Evolutionary conservation across 202 grass and related monocot genomes (phyloP).

Genomic region (Cymbopogon flexuosus): DNA sequence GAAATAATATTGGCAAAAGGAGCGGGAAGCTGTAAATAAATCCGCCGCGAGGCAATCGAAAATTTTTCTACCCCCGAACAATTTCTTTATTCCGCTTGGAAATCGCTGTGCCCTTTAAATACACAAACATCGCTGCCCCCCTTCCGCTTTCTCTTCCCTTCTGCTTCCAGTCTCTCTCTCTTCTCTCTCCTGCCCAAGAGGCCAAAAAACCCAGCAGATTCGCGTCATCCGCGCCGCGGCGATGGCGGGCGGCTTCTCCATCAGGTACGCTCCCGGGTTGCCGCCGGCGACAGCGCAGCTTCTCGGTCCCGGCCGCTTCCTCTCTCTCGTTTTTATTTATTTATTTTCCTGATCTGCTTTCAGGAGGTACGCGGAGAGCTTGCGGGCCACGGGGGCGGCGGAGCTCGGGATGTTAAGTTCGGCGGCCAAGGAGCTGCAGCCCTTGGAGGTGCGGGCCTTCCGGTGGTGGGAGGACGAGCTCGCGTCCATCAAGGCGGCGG

Average conservation of each 20-base stretch:
- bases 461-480: constrained; percentile 49
- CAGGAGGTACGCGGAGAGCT: constrained; percentile 21
- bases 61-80: neutral
- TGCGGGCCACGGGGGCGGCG: neutral
- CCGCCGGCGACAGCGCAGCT: no score
- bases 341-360: neutral
- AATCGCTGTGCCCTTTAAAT: constrained; percentile 31
- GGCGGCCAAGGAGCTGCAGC: neutral
- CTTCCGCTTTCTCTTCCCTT: neutral
- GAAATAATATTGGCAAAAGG: neutral
- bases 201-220: constrained; percentile 17
- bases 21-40: constrained; percentile 30
- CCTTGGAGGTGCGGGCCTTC: constrained; percentile 26
- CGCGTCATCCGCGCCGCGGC: neutral
- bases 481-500: neutral
- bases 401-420: neutral
- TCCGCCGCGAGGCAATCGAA: constrained; percentile 8
- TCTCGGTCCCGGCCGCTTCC: neutral
- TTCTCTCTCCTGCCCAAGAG: neutral
- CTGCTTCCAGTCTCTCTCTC: neutral
- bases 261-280: constrained; percentile 10
- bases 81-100: constrained; percentile 1
- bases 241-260: constrained; percentile 47
- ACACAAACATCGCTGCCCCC: neutral
- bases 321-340: no score